Base-by-base conservation (phyloP, 768 basidiomycete genomes). In the Leucocoprinus birnbaumii region DNA sequence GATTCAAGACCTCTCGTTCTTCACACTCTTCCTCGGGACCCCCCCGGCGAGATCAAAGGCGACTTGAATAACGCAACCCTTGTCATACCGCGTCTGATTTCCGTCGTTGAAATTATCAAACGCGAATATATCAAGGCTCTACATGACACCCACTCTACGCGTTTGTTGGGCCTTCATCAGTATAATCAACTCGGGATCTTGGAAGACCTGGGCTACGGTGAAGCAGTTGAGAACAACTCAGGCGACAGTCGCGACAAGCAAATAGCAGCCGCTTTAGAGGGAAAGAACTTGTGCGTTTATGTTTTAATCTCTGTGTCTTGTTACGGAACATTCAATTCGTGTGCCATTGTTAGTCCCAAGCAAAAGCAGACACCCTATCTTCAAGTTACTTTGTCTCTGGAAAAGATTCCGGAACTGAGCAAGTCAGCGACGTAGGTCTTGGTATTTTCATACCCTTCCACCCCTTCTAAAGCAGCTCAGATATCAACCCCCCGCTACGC, bases 101-200 rank as follows among this genome's bases (percentile, higher is more conserved):
- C 86, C 0, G 87, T 91, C 3, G 85, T 84, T 0, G 92, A 95
- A 68, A 89, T 94, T 53, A 81, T 92, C 62, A 94, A 94, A 63
- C 81, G 92, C 24, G 88, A 92, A 64, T 92, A 84, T 63, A 58
- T 89, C 51, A 83, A 83, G 53, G 65, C 64, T 14, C 71, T 86
- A 5, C 77, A 77, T 40, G 59, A 66, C 18, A 77, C 69, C 11
- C 67, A 62, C 34, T 75, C 73, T 2, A 66, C 68, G n/a, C 71
- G 73, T 42, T 64, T 72, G 24, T 66, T 68, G 3, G 89, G 89
- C 2, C 67, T 92, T 31, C 80, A 89, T 63, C 90, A 92, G 64
- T 91, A 91, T 70, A 92, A 91, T 59, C 78, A 87, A 52, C 68
- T 91, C 10, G 80, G 83, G 0, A 79, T 63, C 41, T 66, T 91